phyloP scores from a whole-genome alignment of 768 basidiomycete species.

The Hemileccinum rubropunctum region DNA sequence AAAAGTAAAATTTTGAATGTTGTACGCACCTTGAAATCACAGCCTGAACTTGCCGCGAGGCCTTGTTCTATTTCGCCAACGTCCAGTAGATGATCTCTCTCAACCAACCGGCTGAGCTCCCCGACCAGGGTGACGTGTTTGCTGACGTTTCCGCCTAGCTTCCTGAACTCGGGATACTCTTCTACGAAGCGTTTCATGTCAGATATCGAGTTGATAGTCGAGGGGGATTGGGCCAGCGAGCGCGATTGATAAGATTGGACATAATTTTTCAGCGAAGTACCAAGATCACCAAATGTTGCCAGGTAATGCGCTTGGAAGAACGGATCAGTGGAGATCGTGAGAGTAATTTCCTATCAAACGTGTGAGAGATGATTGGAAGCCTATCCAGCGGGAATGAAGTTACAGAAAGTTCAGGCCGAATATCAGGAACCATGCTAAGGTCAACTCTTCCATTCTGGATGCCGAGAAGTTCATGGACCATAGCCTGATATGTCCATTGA shows the following conservation, averaged over 20 bases:
- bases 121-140: conserved; percentile 98
- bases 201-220: conserved; percentile 85
- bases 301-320: conserved; percentile 92
- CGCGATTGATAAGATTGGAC: conserved; percentile 90
- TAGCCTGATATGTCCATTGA: conserved; percentile 99
- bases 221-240: conserved; percentile 71
- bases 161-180: conserved; percentile 96
- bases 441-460: conserved; percentile 95
- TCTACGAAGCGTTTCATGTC: conserved; percentile 99
- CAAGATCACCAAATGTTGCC: conserved; percentile 95
- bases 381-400: conserved; percentile 23
- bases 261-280: conserved; percentile 86
- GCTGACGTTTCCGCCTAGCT: conserved; percentile 96
- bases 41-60: conserved; percentile 86
- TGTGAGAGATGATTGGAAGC: conserved; percentile 9
- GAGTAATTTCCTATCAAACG: conserved; percentile 76
- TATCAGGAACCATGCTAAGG: conserved; percentile 78
- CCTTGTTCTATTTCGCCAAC: conserved; percentile 97
- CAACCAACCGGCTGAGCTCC: conserved; percentile 89
- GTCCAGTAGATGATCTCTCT: conserved; percentile 79
- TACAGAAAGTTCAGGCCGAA: conserved; percentile 82
- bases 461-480: conserved; percentile 95
- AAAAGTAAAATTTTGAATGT: not conserved
- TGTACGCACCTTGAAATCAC: conserved; percentile 73
- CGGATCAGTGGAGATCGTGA: conserved; percentile 86